phyloP scores from a whole-genome alignment of 1,284 basidiomycete genomes.

The Taiwanofungus camphoratus region DNA sequence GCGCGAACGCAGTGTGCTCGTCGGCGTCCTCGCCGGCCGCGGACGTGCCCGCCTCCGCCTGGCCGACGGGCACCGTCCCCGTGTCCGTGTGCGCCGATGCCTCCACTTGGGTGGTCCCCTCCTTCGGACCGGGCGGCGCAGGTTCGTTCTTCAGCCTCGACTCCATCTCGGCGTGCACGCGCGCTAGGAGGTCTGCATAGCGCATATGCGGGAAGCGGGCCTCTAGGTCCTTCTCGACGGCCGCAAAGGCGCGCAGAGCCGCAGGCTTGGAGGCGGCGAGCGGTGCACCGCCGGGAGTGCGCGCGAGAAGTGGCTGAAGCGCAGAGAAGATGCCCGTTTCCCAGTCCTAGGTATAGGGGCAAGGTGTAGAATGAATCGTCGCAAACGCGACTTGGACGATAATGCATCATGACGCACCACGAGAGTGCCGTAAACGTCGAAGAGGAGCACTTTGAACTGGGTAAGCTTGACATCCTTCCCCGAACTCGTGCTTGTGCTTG shows the following conservation, averaged over 20 bases:
- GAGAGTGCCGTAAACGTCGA: constrained; percentile 69
- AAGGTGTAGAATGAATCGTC: not conserved
- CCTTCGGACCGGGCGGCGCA: constrained; percentile 10
- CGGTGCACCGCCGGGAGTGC: too few species aligned
- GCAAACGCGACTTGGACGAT: constrained; percentile 3
- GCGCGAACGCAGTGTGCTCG: constrained; percentile 39
- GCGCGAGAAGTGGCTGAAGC: constrained; percentile 46
- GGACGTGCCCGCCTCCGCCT: constrained; percentile 14
- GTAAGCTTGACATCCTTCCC: constrained; percentile 10
- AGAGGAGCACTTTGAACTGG: constrained; percentile 27
- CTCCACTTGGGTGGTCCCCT: not conserved
- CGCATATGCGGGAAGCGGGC: constrained; percentile 49
- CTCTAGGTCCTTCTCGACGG: constrained; percentile 54
- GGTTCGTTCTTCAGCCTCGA: constrained; percentile 22
- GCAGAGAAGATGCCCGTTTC: constrained; percentile 56
- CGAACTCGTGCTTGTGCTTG: not conserved
- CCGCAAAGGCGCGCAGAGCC: constrained; percentile 45
- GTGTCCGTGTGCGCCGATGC: not conserved
- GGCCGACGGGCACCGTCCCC: constrained; percentile 5
- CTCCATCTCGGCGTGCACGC: constrained; percentile 40
- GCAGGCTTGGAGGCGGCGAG: constrained; percentile 42
- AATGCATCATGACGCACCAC: constrained; percentile 40
- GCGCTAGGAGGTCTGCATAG: constrained; percentile 55
- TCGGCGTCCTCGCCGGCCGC: constrained; percentile 4
- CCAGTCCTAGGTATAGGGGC: constrained; percentile 49